These are phyloP conservation scores for Cytospora piceicola DNA, from an alignment of 2,329 filamentous ascomycete genomes.

Conservation along the genomic window DNA sequence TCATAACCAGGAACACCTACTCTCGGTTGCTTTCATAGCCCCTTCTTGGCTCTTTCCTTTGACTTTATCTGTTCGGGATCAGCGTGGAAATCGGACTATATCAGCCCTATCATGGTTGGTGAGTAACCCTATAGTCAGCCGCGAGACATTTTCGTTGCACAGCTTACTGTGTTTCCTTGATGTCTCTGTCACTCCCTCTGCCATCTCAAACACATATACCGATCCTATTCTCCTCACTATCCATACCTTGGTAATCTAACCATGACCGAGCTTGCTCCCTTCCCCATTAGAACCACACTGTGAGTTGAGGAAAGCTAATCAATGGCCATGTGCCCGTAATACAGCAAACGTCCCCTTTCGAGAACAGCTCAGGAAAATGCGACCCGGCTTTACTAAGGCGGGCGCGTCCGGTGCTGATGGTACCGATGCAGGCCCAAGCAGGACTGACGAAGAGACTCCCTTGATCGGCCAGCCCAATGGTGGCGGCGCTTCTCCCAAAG, in stretches of 20 bases:
- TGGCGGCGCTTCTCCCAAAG: constrained; percentile 27
- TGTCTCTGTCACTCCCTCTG: constrained; percentile 7
- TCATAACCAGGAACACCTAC: not conserved
- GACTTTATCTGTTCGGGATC: constrained; percentile 3
- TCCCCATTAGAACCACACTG: not conserved
- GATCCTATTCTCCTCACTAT: constrained; percentile 10
- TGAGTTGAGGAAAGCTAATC: constrained; percentile 19
- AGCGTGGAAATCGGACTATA: constrained; percentile 11
- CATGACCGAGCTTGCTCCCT: constrained; percentile 7
- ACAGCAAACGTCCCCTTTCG: constrained; percentile 28
- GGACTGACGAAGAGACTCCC: constrained; percentile 45
- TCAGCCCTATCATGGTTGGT: constrained; percentile 28
- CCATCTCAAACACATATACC: constrained; percentile 17
- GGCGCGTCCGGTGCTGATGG: constrained; percentile 6
- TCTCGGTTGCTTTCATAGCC: constrained; percentile 13
- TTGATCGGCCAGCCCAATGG: constrained; percentile 45
- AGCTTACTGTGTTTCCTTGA: constrained; percentile 9
- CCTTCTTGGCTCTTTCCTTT: constrained; percentile 22
- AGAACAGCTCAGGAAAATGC: constrained; percentile 24
- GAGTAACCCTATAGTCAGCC: constrained; percentile 14
- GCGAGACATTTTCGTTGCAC: constrained; percentile 6
- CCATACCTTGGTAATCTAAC: constrained; percentile 3
- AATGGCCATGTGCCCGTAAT: constrained; percentile 25
- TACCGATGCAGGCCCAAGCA: constrained; percentile 10
- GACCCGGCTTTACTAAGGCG: constrained; percentile 16